Evolutionary conservation across 129 eudicot genomes (phyloP), one percentile per base, ranked within the genome.

Genomic region (Flaveria brownii): DNA sequence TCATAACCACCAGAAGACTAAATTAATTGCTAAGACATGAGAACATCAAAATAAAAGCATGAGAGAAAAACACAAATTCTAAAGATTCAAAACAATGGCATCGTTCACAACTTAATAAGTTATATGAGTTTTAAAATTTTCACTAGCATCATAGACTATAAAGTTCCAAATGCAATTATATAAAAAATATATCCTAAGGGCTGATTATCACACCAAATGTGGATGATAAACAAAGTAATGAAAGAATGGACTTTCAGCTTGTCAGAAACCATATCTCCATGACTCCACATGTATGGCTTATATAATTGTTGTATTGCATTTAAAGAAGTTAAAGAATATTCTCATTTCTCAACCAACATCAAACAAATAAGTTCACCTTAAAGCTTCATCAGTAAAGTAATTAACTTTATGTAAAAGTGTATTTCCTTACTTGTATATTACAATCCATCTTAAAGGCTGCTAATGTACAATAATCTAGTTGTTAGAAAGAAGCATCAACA

Each of bases 331-430:
- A 75, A 30, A 51, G 33, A 43, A 63, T 17, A 33, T n/a, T 76
- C 65, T 52, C 52, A 8, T 57, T 68, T 69, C 60, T 69, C 68
- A 14, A 55, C 2, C 76, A 78, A 25, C 81, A 69, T 43, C 47
- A 43, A 42, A n/a, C 39, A 67, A 36, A 9, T 77, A 5, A 36
- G 54, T 20, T 22, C 15, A 52, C 28, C 36, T 68, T 68, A 45
- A 26, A 56, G 39, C 50, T 69, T 77, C 70, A 57, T 20, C 36
- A 11, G 6, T 42, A 55, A 15, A 12, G 36, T 13, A 68, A 49
- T n/a, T n/a, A 68, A 43, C 56, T 52, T 77, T 46, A 23, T 43
- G 17, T 22, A 54, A 9, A 70, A 11, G 16, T 57, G 60, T 59
- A 68, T 56, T 9, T 8, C 62, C 28, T 56, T 17, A 7, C 20